phyloP scores from a whole-genome alignment of 257 asterid genomes.

The Nicotiana tomentosiformis region DNA sequence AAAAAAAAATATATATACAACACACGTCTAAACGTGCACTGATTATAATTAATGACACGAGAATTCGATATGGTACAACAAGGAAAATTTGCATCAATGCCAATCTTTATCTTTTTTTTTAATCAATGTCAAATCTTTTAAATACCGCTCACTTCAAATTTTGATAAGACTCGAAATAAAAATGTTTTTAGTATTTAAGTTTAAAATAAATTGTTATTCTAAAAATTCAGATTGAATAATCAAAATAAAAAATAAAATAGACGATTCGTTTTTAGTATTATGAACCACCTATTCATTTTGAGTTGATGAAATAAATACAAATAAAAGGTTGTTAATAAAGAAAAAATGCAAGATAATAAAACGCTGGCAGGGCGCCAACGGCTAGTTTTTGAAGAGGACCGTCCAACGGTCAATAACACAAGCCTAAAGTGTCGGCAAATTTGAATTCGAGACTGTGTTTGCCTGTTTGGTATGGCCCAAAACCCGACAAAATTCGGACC shows the following conservation, averaged over 20 bases:
- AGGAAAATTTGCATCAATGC: no score
- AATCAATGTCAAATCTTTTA: no score
- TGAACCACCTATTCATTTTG: background rate
- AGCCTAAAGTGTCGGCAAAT: constrained; percentile 10
- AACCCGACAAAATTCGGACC: background rate
- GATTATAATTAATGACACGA: background rate
- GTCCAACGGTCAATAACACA: constrained; percentile 6
- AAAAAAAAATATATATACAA: background rate
- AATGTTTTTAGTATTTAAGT: background rate
- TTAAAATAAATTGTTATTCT: background rate
- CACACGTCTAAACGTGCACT: no score
- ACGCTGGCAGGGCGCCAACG: constrained; percentile 3
- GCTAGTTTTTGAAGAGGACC: constrained; percentile 8
- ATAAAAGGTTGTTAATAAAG: background rate
- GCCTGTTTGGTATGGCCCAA: background rate
- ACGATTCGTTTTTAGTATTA: background rate
- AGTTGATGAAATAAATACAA: background rate
- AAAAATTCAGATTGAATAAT: no score
- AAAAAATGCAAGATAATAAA: background rate
- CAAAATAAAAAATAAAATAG: no score
- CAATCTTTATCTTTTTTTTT: no score
- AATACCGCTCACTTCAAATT: no score
- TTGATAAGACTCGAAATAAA: no score
- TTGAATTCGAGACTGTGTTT: background rate
- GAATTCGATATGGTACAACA: background rate